Base-by-base conservation (phyloP, 768 basidiomycete genomes). In the Phanerochaete carnosa region DNA sequence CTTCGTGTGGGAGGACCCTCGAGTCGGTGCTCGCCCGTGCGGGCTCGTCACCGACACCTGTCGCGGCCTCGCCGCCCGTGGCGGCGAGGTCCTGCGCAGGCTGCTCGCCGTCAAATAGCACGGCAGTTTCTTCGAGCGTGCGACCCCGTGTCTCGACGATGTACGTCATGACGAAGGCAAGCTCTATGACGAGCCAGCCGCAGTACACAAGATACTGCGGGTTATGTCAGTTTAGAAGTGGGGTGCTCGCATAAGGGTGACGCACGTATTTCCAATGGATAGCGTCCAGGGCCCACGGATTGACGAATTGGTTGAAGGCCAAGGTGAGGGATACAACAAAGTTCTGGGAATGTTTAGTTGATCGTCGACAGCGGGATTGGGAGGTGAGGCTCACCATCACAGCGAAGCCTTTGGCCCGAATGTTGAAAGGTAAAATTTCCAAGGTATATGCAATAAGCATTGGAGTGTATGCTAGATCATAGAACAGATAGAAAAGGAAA, bases 321-420 rank as follows among this genome's bases (percentile, higher is more conserved):
- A 89, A 76, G 1, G 87, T 83, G 37, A 88, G 75, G 66, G 83
- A 86, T 29, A 89, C 77, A 4, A 77, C 77, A 54, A 89, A 73
- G 69, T 87, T 88, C 87, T 88, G 64, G 4, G 22, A 29, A 1
- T 46, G 26, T 16, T 19, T 45, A 25, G 33, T 4, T 3, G 39
- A 35, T 22, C 26, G 9, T 4, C 25, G 47, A 29, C 28, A 25
- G n/a, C 5, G 65, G 55, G 5, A 62, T 59, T 11, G 39, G 8
- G 19, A 9, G 39, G 16, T 8, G 39, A 19, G 23, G 69, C 78
- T 16, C 60, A 86, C 87, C 86, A 92, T 90, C 35, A 90, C 69
- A 7, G 89, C 86, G 62, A 90, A 87, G 0, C 91, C 91, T 66
- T 86, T 90, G 11, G 92, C 92, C 55, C 93, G 86, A 60, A 94